phyloP scores from a whole-genome alignment of 148 eudicot genomes.

The Rhododendron ovatum region DNA sequence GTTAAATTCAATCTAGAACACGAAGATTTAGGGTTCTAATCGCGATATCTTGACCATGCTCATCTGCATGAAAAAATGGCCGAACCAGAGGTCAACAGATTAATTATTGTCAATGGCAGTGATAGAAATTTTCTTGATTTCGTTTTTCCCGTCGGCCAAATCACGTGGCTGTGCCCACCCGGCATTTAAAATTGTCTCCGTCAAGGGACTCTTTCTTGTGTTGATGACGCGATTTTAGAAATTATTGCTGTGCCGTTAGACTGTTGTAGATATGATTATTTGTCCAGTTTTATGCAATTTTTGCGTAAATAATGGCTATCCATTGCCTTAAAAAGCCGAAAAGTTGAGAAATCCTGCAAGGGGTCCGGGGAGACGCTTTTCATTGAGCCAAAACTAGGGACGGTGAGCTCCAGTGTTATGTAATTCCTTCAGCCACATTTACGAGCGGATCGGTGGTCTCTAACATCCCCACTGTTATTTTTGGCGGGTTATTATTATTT shows the following conservation, averaged over 20 bases:
- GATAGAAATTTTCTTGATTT: background rate
- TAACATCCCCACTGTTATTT: too few species aligned
- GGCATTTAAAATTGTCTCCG: too few species aligned
- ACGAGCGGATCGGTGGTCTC: background rate
- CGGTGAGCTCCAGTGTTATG: background rate
- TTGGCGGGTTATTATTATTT: background rate
- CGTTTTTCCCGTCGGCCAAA: too few species aligned
- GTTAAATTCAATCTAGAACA: background rate
- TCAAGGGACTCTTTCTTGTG: background rate
- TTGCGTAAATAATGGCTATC: background rate
- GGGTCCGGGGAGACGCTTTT: too few species aligned
- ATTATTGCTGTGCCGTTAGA: background rate
- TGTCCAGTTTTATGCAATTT: background rate
- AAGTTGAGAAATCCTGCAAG: background rate
- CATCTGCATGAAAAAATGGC: too few species aligned
- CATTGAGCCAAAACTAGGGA: background rate
- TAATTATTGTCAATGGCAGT: background rate
- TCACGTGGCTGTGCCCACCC: too few species aligned
- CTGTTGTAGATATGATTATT: background rate
- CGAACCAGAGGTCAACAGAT: too few species aligned
- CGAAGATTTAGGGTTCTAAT: background rate
- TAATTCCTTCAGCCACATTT: background rate
- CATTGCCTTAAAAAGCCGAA: background rate
- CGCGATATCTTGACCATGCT: background rate
- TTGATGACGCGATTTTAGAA: background rate